Evolutionary conservation across 306 rosid genomes (phyloP), one percentile per base, ranked within the genome.

Genomic region (Dalbergia oliveri): DNA sequence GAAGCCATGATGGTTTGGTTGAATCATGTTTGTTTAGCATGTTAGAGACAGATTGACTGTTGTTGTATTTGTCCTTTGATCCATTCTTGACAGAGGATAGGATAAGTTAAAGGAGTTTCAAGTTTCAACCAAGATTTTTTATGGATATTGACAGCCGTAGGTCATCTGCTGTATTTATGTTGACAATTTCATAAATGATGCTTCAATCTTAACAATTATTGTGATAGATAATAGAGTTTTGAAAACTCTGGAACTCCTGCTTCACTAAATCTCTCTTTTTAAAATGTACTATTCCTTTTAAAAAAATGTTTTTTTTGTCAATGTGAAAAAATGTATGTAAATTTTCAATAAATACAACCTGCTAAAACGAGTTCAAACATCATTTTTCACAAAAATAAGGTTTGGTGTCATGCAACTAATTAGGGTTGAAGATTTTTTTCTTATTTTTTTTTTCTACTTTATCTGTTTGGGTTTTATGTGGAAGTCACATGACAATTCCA

Each of bases 21-120:
- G 73, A 35, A 51, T 72, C 51, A 41, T 73, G 69, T 73, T 81
- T 81, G 41, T 73, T 72, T 72, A 41, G 71, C 78, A 47, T 70
- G 57, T 19, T 19, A 53, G 58, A 61, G 79, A 33, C 49, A 39
- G 73, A 63, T 26, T 45, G 71, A 54, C 45, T 62, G 50, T 76
- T 47, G 58, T 47, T 49, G 62, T 50, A 33, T 8, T 51, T n/a
- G 33, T 39, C 53, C 67, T n/a, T 73, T 21, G 12, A 21, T 72
- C 43, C 18, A 14, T 11, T 63, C 19, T 63, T 77, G 37, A 53
- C 16, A 37, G 37, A 47, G 64, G 65, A 12, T 26, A 53, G 47
- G 67, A 8, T 33, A 62, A 49, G 49, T 47, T 60, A 26, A 47
- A 56, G 18, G 76, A 26, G 12, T 16, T 63, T 80, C 66, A 49